Base-by-base conservation (phyloP, 176 grass and related monocot genomes). In the Oryza brachyantha region DNA sequence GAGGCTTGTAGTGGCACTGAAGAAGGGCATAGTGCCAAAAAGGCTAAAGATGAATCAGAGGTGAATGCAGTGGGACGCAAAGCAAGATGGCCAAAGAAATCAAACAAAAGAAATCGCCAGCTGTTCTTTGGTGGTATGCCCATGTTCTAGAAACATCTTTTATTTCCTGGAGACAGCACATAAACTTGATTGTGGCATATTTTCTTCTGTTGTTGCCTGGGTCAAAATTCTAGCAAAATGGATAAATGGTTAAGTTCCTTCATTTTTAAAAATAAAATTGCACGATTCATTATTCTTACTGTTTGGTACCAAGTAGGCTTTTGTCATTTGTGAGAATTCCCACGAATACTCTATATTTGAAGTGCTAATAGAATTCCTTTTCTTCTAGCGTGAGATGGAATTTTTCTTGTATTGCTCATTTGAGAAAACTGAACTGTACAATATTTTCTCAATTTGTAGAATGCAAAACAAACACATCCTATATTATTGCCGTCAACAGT, bases 1-100 rank as follows among this genome's bases (percentile, higher is more conserved):
- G 95, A 98, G 74, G 95, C 95, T 77, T 94, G 95, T 78, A 98
- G 92, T 83, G 95, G 92, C 62, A 98, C 95, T 31, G 95, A 98
- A 86, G 95, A 98, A 91, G 90, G 92, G 48, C 70, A 75, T 60
- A 88, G 63, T 32, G 29, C 39, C 41, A 92, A 80, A 74, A 94
- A 92, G 57, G 79, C 76, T 48, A 98, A 92, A 88, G 80, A 86
- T 60, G 87, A 84, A 80, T 72, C 70, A 71, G 78, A 86, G 25
- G 34, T 80, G 72, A 90, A 89, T 63, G 72, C 67, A 83, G 43
- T 76, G 24, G 85, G 89, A 52, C 31, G 62, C 66, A 93, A 93
- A 87, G 72, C 77, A 83, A 70, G 81, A 82, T 86, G 89, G 85
- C 83, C 74, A 77, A 90, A 79, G 16, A 74, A 79, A 58, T 94